Evolutionary conservation across 2,329 filamentous ascomycete genomes (phyloP), one percentile per base, ranked within the genome.

Genomic region (Epichloe aotearoae): DNA sequence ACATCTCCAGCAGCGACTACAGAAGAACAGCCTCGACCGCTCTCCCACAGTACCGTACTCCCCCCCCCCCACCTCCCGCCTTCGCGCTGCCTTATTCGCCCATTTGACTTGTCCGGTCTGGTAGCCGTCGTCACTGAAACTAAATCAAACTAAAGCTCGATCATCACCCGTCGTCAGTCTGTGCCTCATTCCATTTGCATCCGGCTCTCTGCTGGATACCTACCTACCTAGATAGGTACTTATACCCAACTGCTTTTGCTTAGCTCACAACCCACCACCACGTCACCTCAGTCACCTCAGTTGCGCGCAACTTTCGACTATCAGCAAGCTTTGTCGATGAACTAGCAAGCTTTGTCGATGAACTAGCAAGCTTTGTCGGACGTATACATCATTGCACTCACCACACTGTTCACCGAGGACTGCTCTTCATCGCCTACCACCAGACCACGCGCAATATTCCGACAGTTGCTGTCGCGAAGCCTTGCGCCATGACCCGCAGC

Each of bases 401-500:
- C 15, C 30, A 5, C 2, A 8, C 20, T 26, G 5, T 42, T 34
- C 5, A 17, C 39, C 19, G 20, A 19, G n/a, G 38, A 34, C 30
- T 42, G 47, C 39, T 34, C 47, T n/a, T 23, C 10, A 37, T n/a
- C 36, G 5, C 19, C 36, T 19, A 26, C 20, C 15, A 8, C 39
- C 5, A 33, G 40, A 39, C 37, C 33, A 34, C 41, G 33, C 23
- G 11, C 48, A 39, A 5, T n/a, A 5, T 14, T 20, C n/a, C 33
- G 34, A 34, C 41, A 17, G 36, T 30, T 41, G 41, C 30, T 15
- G 38, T 34, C 23, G 30, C 47, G 26, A 49, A 40, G 47, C 15
- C 41, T 49, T 51, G 51, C 51, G 53, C 52, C 54, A 74, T 73
- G 72, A 66, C 69, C 60, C 70, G 71, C 54, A 66, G 67, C 49